These are phyloP conservation scores for Baudoinia panamericana DNA, from an alignment of 495 filamentous ascomycete species.

Conservation along the genomic window DNA sequence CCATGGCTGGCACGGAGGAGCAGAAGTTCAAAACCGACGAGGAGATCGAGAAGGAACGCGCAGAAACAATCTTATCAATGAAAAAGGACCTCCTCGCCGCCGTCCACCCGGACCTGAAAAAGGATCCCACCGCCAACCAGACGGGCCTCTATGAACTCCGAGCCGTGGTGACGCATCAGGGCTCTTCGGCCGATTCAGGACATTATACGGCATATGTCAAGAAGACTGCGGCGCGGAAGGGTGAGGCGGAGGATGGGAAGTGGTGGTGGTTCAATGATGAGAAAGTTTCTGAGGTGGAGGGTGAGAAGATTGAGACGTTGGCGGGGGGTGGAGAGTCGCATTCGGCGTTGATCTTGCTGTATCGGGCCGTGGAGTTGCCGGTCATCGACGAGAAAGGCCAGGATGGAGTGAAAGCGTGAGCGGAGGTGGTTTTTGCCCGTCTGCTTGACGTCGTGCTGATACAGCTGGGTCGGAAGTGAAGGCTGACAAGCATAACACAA, in stretches of 20 bases:
- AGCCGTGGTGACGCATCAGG: conserved; percentile 94
- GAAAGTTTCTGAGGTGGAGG: conserved; percentile 83
- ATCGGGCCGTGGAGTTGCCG: conserved; percentile 64
- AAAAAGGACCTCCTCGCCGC: conserved; percentile 75
- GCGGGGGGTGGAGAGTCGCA: conserved; percentile 93
- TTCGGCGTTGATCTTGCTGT: conserved; percentile 84
- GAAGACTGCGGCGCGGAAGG: conserved; percentile 52
- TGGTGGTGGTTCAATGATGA: conserved; percentile 99
- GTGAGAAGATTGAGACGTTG: conserved; percentile 80
- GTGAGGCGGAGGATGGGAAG: conserved; percentile 70
- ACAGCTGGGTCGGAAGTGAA: too few species aligned
- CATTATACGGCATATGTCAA: conserved; percentile 98
- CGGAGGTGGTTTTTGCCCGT: too few species aligned
- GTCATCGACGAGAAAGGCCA: conserved; percentile 11
- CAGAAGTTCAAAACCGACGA: conserved; percentile 82
- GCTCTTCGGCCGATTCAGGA: conserved; percentile 88
- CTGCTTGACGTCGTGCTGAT: too few species aligned
- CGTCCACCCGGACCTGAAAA: conserved; percentile 53
- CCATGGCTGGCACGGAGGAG: conserved; percentile 63
- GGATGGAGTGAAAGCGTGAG: conserved; percentile 3
- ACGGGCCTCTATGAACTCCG: conserved; percentile 90
- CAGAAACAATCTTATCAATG: conserved; percentile 53
- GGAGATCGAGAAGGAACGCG: conserved; percentile 73
- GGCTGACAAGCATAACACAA: too few species aligned
- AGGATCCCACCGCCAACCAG: conserved; percentile 73